These are phyloP conservation scores for Cicer cuneatum DNA, from an alignment of 306 rosid genomes.

Conservation along the genomic window DNA sequence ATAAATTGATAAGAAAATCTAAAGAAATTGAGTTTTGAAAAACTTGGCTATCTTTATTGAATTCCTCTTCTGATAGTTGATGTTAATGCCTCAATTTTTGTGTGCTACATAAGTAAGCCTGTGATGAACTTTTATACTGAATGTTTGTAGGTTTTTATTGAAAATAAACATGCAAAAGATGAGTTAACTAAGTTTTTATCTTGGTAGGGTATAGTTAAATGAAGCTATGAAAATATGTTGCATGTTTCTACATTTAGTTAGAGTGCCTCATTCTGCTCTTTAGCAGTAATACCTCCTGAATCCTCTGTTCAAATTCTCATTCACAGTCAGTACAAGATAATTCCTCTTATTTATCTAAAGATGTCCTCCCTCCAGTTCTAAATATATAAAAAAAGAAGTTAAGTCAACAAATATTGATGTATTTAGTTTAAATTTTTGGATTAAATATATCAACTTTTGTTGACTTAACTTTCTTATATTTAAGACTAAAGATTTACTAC, in stretches of 20 bases:
- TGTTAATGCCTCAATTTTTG: neutral
- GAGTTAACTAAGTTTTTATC: neutral
- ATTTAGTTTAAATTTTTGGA: too few species aligned
- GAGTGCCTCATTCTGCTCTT: slow-evolving; percentile 1
- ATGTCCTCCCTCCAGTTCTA: too few species aligned
- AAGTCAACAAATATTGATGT: too few species aligned
- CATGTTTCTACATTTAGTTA: neutral
- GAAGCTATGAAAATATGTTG: neutral
- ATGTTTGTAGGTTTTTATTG: neutral
- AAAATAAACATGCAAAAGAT: neutral
- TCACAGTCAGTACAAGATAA: neutral
- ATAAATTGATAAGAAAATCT: neutral
- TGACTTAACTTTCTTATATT: too few species aligned
- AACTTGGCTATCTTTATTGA: neutral
- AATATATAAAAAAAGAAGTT: too few species aligned
- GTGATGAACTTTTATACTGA: neutral
- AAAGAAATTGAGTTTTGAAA: neutral
- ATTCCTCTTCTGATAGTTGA: neutral
- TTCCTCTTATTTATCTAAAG: too few species aligned
- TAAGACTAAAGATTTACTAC: too few species aligned
- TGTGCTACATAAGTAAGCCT: neutral
- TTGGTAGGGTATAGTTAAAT: neutral
- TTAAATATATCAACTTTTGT: too few species aligned
- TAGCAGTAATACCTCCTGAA: neutral
- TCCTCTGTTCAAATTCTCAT: neutral